Evolutionary conservation across 108 stramenopile genomes (phyloP).

Genomic region (Chaetoceros muelleri): DNA sequence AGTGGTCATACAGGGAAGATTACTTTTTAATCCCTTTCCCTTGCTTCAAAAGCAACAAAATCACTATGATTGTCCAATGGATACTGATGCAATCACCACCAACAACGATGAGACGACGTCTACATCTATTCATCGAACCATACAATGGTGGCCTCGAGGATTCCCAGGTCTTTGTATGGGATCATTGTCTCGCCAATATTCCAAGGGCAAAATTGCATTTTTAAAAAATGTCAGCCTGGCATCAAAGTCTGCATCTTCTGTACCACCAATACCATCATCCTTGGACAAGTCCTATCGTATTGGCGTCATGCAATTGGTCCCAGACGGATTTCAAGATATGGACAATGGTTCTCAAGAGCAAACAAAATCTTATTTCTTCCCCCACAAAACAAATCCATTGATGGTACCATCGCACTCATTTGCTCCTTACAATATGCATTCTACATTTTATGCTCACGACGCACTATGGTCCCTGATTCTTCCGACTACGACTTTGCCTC

Average conservation of each 20-base stretch:
- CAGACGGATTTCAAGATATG: slow-evolving; percentile 26
- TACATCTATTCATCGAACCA: background rate
- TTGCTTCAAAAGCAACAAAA: background rate
- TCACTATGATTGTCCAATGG: background rate
- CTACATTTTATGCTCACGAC: slow-evolving; percentile 9
- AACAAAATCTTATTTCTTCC: slow-evolving; percentile 4
- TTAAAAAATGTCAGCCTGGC: background rate
- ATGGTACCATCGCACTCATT: slow-evolving; percentile 1
- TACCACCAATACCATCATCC: background rate
- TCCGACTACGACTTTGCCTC: slow-evolving; percentile 21
- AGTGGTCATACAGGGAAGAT: background rate
- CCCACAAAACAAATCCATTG: background rate
- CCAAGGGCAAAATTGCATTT: background rate
- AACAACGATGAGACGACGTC: background rate
- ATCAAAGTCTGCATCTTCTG: background rate
- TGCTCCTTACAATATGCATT: slow-evolving; percentile 29
- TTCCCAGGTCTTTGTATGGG: slow-evolving; percentile 13
- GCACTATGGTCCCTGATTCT: slow-evolving; percentile 27
- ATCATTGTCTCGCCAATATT: background rate
- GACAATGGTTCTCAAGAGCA: slow-evolving; percentile 25
- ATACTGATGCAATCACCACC: too few relatives aligned
- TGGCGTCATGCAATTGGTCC: slow-evolving; percentile 18
- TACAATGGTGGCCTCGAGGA: slow-evolving; percentile 21
- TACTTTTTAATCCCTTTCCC: slow-evolving; percentile 21
- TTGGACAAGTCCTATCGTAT: background rate